These are phyloP conservation scores for Hypocreales sp. DNA, from an alignment of 2,329 filamentous ascomycete species.

Conservation along the genomic window DNA sequence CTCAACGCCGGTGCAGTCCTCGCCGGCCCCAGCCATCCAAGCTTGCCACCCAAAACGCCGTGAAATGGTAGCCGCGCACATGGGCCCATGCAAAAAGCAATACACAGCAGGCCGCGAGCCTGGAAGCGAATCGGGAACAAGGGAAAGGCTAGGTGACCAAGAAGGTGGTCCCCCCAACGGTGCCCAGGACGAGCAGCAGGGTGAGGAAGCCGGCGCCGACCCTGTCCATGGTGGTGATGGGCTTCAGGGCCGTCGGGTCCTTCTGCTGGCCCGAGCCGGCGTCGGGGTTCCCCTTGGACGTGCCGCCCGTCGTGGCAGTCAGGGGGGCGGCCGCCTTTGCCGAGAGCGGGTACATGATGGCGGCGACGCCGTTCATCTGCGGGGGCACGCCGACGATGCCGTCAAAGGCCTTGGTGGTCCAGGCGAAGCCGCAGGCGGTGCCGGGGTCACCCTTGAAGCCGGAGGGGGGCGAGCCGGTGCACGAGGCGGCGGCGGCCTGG, in stretches of 20 bases:
- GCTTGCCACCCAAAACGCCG: no score
- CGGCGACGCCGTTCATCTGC: slow-evolving; percentile 52
- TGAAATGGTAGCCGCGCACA: no score
- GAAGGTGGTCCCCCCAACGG: slow-evolving; percentile 34
- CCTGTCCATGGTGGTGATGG: slow-evolving; percentile 33
- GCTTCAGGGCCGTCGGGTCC: slow-evolving; percentile 10
- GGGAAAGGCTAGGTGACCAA: slow-evolving; percentile 22
- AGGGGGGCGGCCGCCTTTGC: slow-evolving; percentile 25
- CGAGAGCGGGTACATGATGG: slow-evolving; percentile 45
- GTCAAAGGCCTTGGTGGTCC: slow-evolving; percentile 42
- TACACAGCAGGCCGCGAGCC: no score
- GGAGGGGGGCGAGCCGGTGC: slow-evolving; percentile 27
- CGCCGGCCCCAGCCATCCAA: no score
- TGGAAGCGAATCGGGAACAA: no score
- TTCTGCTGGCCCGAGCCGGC: slow-evolving; percentile 11
- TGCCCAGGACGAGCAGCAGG: slow-evolving; percentile 28
- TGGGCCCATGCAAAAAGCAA: no score
- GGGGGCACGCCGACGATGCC: slow-evolving; percentile 47
- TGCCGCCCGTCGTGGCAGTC: slow-evolving; percentile 42
- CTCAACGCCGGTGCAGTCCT: no score
- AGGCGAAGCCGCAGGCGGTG: slow-evolving; percentile 52
- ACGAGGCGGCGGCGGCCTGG: slow-evolving; percentile 33
- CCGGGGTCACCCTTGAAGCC: slow-evolving; percentile 35
- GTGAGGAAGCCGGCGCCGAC: slow-evolving; percentile 43
- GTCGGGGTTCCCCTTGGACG: slow-evolving; percentile 31